Evolutionary conservation across 306 rosid genomes (phyloP).

Genomic region (Mucuna pruriens): DNA sequence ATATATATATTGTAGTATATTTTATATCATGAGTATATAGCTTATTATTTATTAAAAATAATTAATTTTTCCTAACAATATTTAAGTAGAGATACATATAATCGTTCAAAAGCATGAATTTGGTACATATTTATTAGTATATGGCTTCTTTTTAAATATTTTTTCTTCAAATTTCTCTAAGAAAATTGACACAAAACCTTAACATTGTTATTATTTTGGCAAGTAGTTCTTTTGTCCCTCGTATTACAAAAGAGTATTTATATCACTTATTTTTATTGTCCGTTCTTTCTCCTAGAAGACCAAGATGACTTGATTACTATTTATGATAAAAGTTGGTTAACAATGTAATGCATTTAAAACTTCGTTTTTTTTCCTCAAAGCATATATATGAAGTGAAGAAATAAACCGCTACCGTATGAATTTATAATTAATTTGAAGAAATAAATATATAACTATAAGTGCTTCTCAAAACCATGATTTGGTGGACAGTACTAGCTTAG

Average conservation of each 20-base stretch:
- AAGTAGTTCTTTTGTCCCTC: not conserved
- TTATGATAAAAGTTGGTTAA: not conserved
- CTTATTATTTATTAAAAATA: not conserved
- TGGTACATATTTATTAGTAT: not conserved
- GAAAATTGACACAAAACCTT: not conserved
- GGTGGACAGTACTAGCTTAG: conserved; percentile 7
- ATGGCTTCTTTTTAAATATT: not conserved
- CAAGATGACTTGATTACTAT: not conserved
- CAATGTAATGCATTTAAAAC: not conserved
- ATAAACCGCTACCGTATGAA: not conserved
- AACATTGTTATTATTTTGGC: not conserved
- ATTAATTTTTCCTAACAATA: not conserved
- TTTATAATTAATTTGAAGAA: not conserved
- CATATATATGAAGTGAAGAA: not conserved
- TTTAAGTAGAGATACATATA: not conserved
- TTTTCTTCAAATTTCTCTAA: not conserved
- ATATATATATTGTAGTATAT: too few relatives aligned
- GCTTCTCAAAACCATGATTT: conserved; percentile 15
- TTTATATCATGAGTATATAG: too few relatives aligned
- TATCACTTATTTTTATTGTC: not conserved
- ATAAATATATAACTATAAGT: not conserved
- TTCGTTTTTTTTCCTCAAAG: not conserved
- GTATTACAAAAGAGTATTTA: not conserved
- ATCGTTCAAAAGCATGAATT: not conserved
- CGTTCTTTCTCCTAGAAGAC: not conserved